Base-by-base conservation (phyloP, 176 grass and related monocot species). In the Chrysopogon serrulatus region DNA sequence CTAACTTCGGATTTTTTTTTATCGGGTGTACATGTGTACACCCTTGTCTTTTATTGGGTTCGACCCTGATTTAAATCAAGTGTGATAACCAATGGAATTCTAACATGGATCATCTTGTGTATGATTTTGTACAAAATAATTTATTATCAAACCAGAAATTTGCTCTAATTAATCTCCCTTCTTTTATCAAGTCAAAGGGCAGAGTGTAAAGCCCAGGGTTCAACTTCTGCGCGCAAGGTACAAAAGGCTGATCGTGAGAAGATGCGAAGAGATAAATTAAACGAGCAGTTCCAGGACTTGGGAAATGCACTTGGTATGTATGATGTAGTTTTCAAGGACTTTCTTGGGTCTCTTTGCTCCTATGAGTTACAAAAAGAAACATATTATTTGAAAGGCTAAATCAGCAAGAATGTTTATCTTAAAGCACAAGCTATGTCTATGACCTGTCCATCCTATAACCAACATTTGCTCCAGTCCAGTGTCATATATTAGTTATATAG, bases 171-270 rank as follows among this genome's bases (percentile, higher is more conserved):
- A 10, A 2, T 71, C 10, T 82, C 84, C 5, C 49, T 31, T 80
- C 32, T 75, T n/a, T 80, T 79, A 49, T 78, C 78, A 39, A 45
- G 85, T 77, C 84, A 61, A 79, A 72, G 45, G 75, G 63, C 41
- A 11, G 92, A 90, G 26, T 73, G 39, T 56, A 42, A 85, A 79
- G 32, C 36, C 17, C 82, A 79, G 33, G 30, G 81, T 74, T 74
- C 72, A 0, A 33, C 80, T 83, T 35, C 61, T 73, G 66, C 44
- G 18, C 82, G 95, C 54, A 98, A 93, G 71, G 82, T 94, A 81
- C 95, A 98, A 65, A 98, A 98, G 88, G 95, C 95, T 75, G 95
- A 90, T 28, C 92, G 95, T 13, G 95, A 98, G 87, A 98, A 91
- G 87, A 83, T 95, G 88, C 91, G 92, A 84, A 92, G 95, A 78